Base-by-base conservation (phyloP, 768 basidiomycete species). In the Lactarius hengduanensis region DNA sequence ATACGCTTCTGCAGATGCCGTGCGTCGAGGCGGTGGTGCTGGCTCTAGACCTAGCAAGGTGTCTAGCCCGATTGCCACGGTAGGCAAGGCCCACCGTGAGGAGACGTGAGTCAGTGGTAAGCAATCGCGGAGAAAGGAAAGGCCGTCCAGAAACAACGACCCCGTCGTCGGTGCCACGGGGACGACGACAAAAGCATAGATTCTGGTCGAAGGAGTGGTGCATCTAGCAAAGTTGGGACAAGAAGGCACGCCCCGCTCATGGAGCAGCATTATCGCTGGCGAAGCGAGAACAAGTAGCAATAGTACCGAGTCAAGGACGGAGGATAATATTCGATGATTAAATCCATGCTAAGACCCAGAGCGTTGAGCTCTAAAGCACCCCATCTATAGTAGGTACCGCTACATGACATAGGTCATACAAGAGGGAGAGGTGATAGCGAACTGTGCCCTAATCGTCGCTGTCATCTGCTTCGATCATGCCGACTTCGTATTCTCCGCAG, bases 401-500 rank as follows among this genome's bases (percentile, higher is more conserved):
- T 59, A 67, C 57, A 56, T 34, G 8, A 36, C 53, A 67, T 62
- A 57, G 40, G 36, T 36, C 26, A 41, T 47, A 62, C 32, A 50
- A 8, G 3, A 16, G 55, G 28, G 15, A 1, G 38, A 40, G 13
- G 38, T 20, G 36, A 38, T 13, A 55, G 22, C 10, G 1, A 7
- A 32, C 18, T 36, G 4, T 45, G 60, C 18, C 38, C 41, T 61
- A 56, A 26, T 63, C 60, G 43, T 58, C 62, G n/a, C 64, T 65
- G 13, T 69, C 68, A 22, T 70, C 70, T 59, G 61, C 62, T 28
- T 90, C 84, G 28, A 93, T 74, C 80, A 90, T 86, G 2, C 92
- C 94, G 11, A 97, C 88, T 73, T 94, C 93, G 75, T 90, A 98
- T 78, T 98, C 96, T 4, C 88, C 89, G 69, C 88, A 92, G 13